Percentiles rank a stretch among this genome's conserved stretches.
Evolutionary conservation across 164 flowering plant genomes (phyloP).

Genomic region (Akebia trifoliata): DNA sequence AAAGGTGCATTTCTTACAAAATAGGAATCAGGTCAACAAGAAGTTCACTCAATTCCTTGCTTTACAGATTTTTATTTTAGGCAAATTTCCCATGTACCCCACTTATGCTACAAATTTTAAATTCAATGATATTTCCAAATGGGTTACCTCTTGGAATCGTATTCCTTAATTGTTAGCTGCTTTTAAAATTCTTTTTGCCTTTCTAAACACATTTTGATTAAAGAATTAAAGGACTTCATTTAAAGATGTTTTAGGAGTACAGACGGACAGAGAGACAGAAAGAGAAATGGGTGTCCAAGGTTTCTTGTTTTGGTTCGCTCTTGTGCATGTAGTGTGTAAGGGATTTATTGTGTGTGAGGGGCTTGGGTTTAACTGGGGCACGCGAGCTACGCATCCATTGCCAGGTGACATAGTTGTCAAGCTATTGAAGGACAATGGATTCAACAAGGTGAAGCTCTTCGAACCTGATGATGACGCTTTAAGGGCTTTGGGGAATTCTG

Average conservation of each 20-base stretch:
- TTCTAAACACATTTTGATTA: background rate
- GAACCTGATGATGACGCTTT: slow-evolving; percentile 74
- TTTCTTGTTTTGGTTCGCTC: slow-evolving; percentile 7
- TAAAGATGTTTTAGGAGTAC: background rate
- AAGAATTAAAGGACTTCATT: background rate
- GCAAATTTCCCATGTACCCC: background rate
- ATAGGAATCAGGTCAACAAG: background rate
- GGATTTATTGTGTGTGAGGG: slow-evolving; percentile 23
- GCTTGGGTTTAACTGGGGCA: slow-evolving; percentile 79
- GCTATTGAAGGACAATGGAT: slow-evolving; percentile 78
- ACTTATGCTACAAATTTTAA: background rate
- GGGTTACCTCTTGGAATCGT: slow-evolving; percentile 35
- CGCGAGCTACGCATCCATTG: slow-evolving; percentile 60
- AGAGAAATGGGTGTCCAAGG: slow-evolving; percentile 23
- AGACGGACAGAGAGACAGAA: background rate
- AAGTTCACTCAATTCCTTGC: slow-evolving; percentile 31
- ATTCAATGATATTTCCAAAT: background rate
- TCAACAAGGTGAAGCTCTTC: slow-evolving; percentile 86
- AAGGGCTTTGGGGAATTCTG: slow-evolving; percentile 68
- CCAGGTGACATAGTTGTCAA: slow-evolving; percentile 57
- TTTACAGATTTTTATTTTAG: slow-evolving; percentile 3
- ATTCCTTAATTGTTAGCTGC: slow-evolving; percentile 31
- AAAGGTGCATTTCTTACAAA: background rate
- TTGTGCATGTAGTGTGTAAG: slow-evolving; percentile 16
- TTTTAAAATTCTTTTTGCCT: slow-evolving; percentile 22